Evolutionary conservation across 2,329 filamentous ascomycete species (phyloP).

Genomic region (Lizonia empirigonia): DNA sequence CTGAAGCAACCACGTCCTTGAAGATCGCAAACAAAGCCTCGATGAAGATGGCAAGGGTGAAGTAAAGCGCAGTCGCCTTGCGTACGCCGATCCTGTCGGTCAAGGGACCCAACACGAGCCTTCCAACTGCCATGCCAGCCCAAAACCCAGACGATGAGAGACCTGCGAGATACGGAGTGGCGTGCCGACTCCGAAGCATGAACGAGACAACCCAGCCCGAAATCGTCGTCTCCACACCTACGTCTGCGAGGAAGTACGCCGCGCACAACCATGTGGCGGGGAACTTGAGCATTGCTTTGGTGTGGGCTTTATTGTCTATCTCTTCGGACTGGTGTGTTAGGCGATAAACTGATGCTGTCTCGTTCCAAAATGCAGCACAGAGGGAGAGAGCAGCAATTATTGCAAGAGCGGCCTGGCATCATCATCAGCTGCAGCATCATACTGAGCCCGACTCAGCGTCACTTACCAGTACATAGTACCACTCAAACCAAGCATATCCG

Average conservation of each 20-base stretch:
- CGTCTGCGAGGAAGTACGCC: slow-evolving; percentile 52
- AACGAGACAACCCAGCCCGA: slow-evolving; percentile 56
- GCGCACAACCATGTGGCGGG: slow-evolving; percentile 51
- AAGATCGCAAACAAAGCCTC: slow-evolving; percentile 30
- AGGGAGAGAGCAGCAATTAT: slow-evolving; percentile 29
- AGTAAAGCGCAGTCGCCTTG: slow-evolving; percentile 34
- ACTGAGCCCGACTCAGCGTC: too few species aligned
- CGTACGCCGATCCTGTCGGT: slow-evolving; percentile 39
- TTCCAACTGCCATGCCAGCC: slow-evolving; percentile 52
- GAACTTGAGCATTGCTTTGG: slow-evolving; percentile 39
- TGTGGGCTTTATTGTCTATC: slow-evolving; percentile 2
- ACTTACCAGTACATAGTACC: slow-evolving; percentile 51
- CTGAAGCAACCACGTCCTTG: slow-evolving; percentile 28
- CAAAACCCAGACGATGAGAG: slow-evolving; percentile 54
- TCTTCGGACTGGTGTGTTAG: slow-evolving; percentile 26
- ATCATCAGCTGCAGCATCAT: neutral
- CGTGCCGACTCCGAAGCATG: slow-evolving; percentile 51
- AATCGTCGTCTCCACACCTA: slow-evolving; percentile 54
- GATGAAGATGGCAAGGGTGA: slow-evolving; percentile 25
- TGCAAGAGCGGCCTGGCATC: slow-evolving; percentile 22
- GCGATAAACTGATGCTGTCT: slow-evolving; percentile 43
- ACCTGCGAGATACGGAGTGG: slow-evolving; percentile 46
- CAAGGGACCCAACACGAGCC: slow-evolving; percentile 36
- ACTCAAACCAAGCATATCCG: slow-evolving; percentile 45
- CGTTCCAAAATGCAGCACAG: slow-evolving; percentile 47